phyloP scores from a whole-genome alignment of 2,329 filamentous ascomycete species.

The Xylaria hypoxylon region DNA sequence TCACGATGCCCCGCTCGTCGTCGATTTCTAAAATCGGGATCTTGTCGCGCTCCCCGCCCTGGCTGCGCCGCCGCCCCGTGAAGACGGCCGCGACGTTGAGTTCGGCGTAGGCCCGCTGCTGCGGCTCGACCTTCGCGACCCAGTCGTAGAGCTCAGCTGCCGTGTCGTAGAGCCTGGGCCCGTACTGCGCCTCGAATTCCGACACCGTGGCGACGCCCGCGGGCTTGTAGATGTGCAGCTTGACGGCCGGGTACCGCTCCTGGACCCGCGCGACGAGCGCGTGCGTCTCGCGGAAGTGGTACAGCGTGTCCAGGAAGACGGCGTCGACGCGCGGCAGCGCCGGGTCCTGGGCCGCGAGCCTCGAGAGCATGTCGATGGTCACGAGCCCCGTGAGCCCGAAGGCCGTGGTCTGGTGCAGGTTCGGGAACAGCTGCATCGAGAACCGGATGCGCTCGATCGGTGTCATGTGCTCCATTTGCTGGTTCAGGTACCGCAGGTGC shows the following conservation, averaged over 20 bases:
- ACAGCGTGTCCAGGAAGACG: constrained; percentile 86
- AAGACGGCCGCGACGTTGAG: constrained; percentile 90
- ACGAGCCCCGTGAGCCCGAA: constrained; percentile 85
- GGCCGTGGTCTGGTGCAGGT: constrained; percentile 87
- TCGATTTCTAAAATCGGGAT: constrained; percentile 94
- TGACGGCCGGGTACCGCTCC: constrained; percentile 79
- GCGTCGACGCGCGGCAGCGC: constrained; percentile 70
- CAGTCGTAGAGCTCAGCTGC: constrained; percentile 95
- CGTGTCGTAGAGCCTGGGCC: constrained; percentile 83
- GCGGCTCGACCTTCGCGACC: constrained; percentile 96
- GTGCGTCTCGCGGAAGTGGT: constrained; percentile 84
- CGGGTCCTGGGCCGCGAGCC: constrained; percentile 73
- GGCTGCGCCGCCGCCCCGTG: constrained; percentile 89
- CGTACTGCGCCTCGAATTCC: constrained; percentile 86
- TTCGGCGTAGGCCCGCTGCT: constrained; percentile 88
- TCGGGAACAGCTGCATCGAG: constrained; percentile 90
- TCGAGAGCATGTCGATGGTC: constrained; percentile 86
- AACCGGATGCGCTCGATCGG: constrained; percentile 93
- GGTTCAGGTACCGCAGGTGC: constrained; percentile 91
- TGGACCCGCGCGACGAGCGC: constrained; percentile 79
- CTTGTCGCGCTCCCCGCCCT: constrained; percentile 91
- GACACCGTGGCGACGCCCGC: constrained; percentile 76
- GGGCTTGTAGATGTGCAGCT: constrained; percentile 91
- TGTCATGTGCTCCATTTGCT: constrained; percentile 86
- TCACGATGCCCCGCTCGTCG: constrained; percentile 86